phyloP scores from a whole-genome alignment of 352 stramenopile genomes.

The Globisporangium yorkense region DNA sequence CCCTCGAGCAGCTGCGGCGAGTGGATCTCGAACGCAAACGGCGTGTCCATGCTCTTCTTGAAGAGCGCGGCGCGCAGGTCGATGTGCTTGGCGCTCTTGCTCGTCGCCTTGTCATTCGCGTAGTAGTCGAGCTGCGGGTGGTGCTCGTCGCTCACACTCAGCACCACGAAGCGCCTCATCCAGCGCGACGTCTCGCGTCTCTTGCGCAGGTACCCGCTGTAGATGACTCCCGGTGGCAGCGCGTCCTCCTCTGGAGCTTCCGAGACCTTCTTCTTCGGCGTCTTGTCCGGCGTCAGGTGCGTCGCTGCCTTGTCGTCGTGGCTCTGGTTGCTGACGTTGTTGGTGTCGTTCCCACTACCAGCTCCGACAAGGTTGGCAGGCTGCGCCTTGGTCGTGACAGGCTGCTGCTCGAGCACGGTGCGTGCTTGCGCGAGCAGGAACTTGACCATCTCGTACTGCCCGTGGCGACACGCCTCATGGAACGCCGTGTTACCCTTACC shows the following conservation, averaged over 20 bases:
- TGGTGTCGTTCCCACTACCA: too few relatives aligned
- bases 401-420: not conserved
- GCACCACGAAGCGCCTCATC: slow-evolving; percentile 73
- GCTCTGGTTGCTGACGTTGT: slow-evolving; percentile 10
- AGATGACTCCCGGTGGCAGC: slow-evolving; percentile 17
- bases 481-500: slow-evolving; percentile 49
- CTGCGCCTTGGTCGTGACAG: not conserved
- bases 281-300: not conserved
- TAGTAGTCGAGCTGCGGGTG: slow-evolving; percentile 63
- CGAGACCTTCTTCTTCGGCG: slow-evolving; percentile 1
- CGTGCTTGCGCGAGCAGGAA: slow-evolving; percentile 34
- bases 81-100: slow-evolving; percentile 42
- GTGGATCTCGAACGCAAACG: slow-evolving; percentile 87
- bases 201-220: slow-evolving; percentile 63
- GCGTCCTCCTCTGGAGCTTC: slow-evolving; percentile 16
- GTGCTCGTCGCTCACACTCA: slow-evolving; percentile 30
- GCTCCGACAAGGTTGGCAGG: not conserved
- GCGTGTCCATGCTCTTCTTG: slow-evolving; percentile 76
- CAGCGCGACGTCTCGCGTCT: slow-evolving; percentile 73
- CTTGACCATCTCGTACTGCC: slow-evolving; percentile 71
- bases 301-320: not conserved
- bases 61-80: slow-evolving; percentile 60
- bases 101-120: slow-evolving; percentile 39
- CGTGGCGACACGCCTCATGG: slow-evolving; percentile 57
- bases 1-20: slow-evolving; percentile 79